Evolutionary conservation across 352 stramenopile genomes (phyloP).

Genomic region (Phytophthora idaei): DNA sequence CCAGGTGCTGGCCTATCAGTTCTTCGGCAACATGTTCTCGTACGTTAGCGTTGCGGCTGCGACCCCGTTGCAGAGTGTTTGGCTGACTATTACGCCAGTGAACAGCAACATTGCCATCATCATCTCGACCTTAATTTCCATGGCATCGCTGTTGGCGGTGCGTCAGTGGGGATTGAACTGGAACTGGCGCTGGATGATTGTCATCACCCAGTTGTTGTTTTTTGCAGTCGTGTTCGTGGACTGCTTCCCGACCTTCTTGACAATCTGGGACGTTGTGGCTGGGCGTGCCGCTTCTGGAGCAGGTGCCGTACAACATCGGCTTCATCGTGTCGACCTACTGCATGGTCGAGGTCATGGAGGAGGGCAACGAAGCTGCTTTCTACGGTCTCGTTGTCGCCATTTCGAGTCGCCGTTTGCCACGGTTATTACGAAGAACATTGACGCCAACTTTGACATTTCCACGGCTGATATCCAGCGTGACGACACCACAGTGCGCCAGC

Average conservation of each 20-base stretch:
- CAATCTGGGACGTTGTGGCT: slow-evolving; percentile 61
- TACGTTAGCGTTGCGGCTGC: slow-evolving; percentile 49
- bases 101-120: slow-evolving; percentile 49
- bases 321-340: slow-evolving; percentile 62
- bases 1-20: slow-evolving; percentile 60
- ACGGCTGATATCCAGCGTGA: slow-evolving; percentile 46
- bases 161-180: slow-evolving; percentile 49
- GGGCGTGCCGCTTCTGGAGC: slow-evolving; percentile 47
- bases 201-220: slow-evolving; percentile 41
- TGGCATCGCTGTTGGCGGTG: slow-evolving; percentile 34
- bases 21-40: slow-evolving; percentile 63
- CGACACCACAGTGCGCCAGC: slow-evolving; percentile 36
- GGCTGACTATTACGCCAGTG: slow-evolving; percentile 48
- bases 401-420: slow-evolving; percentile 49
- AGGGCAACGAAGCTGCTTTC: slow-evolving; percentile 52
- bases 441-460: slow-evolving; percentile 55
- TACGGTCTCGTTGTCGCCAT: slow-evolving; percentile 55
- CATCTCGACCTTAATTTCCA: slow-evolving; percentile 44
- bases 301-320: slow-evolving; percentile 47
- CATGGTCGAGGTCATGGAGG: slow-evolving; percentile 58
- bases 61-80: slow-evolving; percentile 51
- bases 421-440: slow-evolving; percentile 60
- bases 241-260: slow-evolving; percentile 51
- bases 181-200: slow-evolving; percentile 59
- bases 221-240: slow-evolving; percentile 48